These are phyloP conservation scores for Diaporthe ilicicola DNA, from an alignment of 2,329 filamentous ascomycete genomes.

Conservation along the genomic window DNA sequence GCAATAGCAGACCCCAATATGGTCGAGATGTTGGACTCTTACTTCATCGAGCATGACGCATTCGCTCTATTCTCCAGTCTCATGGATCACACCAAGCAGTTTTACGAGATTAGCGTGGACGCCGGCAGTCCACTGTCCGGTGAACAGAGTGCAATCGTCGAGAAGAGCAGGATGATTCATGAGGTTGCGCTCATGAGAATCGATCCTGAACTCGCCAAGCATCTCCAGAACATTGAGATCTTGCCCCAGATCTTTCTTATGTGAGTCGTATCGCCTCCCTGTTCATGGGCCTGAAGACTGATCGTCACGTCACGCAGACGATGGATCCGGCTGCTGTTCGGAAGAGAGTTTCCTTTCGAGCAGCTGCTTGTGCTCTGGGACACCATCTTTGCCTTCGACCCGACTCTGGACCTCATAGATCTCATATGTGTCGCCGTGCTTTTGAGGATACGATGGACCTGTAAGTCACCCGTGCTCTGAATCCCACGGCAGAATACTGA, in stretches of 20 bases:
- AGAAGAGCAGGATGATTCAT: constrained; percentile 87
- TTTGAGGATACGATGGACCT: constrained; percentile 86
- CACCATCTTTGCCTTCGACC: constrained; percentile 85
- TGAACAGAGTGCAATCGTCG: constrained; percentile 75
- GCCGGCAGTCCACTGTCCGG: constrained; percentile 41
- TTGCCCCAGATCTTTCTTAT: constrained; percentile 97
- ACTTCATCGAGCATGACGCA: constrained; percentile 87
- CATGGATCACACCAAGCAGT: constrained; percentile 87
- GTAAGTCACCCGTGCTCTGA: constrained; percentile 57
- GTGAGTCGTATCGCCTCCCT: constrained; percentile 55
- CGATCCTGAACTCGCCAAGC: constrained; percentile 83
- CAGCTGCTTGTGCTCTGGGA: constrained; percentile 90
- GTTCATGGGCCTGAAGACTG: neutral
- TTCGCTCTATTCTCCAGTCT: constrained; percentile 85
- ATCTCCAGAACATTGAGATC: constrained; percentile 85
- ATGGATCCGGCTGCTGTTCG: constrained; percentile 93
- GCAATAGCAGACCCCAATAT: constrained; percentile 60
- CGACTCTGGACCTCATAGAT: constrained; percentile 82
- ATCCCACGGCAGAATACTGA: constrained; percentile 22
- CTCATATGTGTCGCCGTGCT: constrained; percentile 95
- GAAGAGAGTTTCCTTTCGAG: constrained; percentile 90
- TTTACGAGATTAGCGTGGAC: constrained; percentile 75
- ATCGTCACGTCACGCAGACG: constrained; percentile 63
- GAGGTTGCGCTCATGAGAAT: constrained; percentile 79
- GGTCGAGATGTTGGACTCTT: constrained; percentile 73